Conservation (phyloP, 768 basidiomycete species). For the Auricularia heimuer region DNA sequence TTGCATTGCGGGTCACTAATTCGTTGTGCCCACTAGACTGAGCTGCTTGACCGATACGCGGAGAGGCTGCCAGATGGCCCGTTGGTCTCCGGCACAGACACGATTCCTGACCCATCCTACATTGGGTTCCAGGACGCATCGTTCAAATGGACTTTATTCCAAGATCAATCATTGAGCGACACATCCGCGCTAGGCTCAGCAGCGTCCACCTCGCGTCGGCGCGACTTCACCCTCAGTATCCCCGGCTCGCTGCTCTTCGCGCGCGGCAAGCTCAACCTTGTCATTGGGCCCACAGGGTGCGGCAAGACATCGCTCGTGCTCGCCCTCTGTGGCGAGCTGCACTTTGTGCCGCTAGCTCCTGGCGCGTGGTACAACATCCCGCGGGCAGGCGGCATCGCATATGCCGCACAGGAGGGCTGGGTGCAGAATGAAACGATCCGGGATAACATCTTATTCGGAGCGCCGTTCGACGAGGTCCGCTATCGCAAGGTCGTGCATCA, state of each 20-base stretch:
- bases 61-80: conserved; percentile 5
- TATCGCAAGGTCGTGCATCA: conserved; percentile 32
- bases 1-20: conserved; percentile 12
- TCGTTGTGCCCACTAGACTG: conserved; percentile 17
- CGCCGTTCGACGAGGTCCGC: conserved; percentile 31
- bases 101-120: conserved; percentile 4
- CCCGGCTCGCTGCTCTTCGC: conserved; percentile 4
- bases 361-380: conserved; percentile 5
- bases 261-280: conserved; percentile 17
- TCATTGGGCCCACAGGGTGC: conserved; percentile 22
- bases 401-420: conserved; percentile 12
- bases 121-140: conserved; percentile 8
- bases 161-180: conserved; percentile 20
- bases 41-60: conserved; percentile 20
- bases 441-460: conserved; percentile 40
- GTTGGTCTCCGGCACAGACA: conserved; percentile 2
- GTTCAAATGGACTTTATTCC: conserved; percentile 25
- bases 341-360: conserved; percentile 16
- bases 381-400: conserved; percentile 9
- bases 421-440: conserved; percentile 14
- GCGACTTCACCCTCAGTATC: conserved; percentile 8
- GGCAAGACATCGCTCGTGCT: conserved; percentile 25
- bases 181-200: conserved; percentile 10
- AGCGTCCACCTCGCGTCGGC: neutral
- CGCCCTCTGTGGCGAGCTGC: conserved; percentile 24